These are phyloP conservation scores for Diaporthe sp. DNA, from an alignment of 2,329 filamentous ascomycete genomes.

Conservation along the genomic window DNA sequence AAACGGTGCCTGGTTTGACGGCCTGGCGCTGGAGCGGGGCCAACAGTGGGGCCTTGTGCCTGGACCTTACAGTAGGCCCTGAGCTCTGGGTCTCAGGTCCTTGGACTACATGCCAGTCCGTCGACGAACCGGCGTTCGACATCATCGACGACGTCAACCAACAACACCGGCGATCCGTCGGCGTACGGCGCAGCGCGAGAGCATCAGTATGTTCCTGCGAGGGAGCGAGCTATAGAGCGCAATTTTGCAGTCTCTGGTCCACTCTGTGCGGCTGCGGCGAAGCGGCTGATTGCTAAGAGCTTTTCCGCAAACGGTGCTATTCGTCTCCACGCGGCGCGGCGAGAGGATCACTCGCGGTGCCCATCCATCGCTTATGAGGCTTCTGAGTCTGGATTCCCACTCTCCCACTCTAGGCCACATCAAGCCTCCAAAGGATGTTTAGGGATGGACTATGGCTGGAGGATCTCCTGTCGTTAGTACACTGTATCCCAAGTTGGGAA, in stretches of 20 bases:
- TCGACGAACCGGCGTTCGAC: neutral
- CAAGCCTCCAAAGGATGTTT: slow-evolving; percentile 15
- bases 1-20: slow-evolving; percentile 14
- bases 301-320: neutral
- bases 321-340: neutral
- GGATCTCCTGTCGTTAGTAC: neutral
- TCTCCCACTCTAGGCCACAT: slow-evolving; percentile 9
- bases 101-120: neutral
- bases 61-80: neutral
- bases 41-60: slow-evolving; percentile 20
- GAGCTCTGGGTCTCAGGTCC: neutral
- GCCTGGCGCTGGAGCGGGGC: neutral
- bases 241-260: slow-evolving; percentile 4
- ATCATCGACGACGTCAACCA: slow-evolving; percentile 14
- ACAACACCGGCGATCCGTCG: neutral
- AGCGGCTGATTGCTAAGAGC: slow-evolving; percentile 20
- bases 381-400: neutral
- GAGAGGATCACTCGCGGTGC: slow-evolving; percentile 6
- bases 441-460: slow-evolving; percentile 2
- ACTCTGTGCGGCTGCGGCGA: slow-evolving; percentile 30
- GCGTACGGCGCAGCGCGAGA: neutral
- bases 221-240: neutral
- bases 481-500: slow-evolving; percentile 22
- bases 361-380: slow-evolving; percentile 12
- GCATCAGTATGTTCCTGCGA: neutral